Percentiles rank a stretch among this genome's conserved stretches.
These are phyloP conservation scores for Ajuga chamaepitys DNA, from an alignment of 257 asterid genomes.

Conservation along the genomic window DNA sequence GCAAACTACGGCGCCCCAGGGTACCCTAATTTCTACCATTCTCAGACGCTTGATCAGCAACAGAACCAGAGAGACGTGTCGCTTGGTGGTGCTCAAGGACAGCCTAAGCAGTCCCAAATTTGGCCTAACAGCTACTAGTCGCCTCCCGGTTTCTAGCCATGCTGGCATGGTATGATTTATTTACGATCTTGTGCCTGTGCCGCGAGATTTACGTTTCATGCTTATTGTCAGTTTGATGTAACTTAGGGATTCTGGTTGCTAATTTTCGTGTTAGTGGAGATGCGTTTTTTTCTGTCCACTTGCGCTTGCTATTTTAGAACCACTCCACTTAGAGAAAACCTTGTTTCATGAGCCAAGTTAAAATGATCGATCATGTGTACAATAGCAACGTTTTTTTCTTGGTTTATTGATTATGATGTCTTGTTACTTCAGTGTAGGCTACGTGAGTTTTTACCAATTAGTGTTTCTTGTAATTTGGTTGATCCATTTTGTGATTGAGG, in stretches of 20 bases:
- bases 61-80: conserved; percentile 70
- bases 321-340: conserved; percentile 9
- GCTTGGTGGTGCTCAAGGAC: conserved; percentile 57
- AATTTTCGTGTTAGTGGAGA: conserved; percentile 38
- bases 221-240: conserved; percentile 38
- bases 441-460: too few relatives aligned
- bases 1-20: conserved; percentile 59
- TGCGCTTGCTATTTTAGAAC: conserved; percentile 15
- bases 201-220: conserved; percentile 44
- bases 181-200: conserved; percentile 19
- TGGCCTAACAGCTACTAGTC: conserved; percentile 80
- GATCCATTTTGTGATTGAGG: too few relatives aligned
- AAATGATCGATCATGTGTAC: conserved; percentile 10
- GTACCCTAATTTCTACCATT: conserved; percentile 62
- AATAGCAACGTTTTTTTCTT: background rate
- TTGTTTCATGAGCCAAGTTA: conserved; percentile 14
- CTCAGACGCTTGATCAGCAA: conserved; percentile 58
- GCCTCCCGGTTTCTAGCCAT: conserved; percentile 32
- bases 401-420: too few relatives aligned
- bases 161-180: conserved; percentile 10
- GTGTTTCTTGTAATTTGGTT: too few relatives aligned
- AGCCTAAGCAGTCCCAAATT: conserved; percentile 70
- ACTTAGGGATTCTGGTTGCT: conserved; percentile 41
- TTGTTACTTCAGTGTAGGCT: too few relatives aligned
- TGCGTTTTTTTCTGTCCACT: conserved; percentile 11